Conservation (phyloP, 2,329 filamentous ascomycete genomes). For the Cercospora sesami region DNA sequence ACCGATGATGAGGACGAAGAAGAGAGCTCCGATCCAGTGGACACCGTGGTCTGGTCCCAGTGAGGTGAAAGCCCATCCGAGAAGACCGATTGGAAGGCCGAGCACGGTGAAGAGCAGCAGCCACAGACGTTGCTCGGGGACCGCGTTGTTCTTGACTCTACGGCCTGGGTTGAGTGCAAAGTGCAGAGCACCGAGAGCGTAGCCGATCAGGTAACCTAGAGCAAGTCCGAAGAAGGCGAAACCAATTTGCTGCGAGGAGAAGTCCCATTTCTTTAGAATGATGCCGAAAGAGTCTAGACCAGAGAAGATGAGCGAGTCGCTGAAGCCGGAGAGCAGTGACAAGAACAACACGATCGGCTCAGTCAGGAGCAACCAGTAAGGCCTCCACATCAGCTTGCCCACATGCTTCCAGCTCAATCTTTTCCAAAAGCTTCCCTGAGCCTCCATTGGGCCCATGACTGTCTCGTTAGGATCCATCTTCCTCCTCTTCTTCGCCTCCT, state of each 20-base stretch:
- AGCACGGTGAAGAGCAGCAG: constrained; percentile 64
- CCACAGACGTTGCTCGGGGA: constrained; percentile 65
- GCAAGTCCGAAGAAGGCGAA: constrained; percentile 61
- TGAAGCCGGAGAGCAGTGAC: constrained; percentile 71
- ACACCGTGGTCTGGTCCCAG: constrained; percentile 56
- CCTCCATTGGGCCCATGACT: constrained; percentile 72
- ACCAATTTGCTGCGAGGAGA: constrained; percentile 58
- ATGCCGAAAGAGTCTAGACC: constrained; percentile 70
- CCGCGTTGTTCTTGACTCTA: constrained; percentile 51
- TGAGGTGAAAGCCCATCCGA: constrained; percentile 69
- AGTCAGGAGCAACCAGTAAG: constrained; percentile 71
- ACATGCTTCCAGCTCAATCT: constrained; percentile 45
- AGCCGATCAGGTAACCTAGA: constrained; percentile 65
- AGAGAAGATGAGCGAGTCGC: constrained; percentile 75
- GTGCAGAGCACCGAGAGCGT: constrained; percentile 56
- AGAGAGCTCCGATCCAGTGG: constrained; percentile 67
- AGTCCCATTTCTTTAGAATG: constrained; percentile 64
- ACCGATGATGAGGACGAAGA: constrained; percentile 66
- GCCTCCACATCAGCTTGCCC: constrained; percentile 58
- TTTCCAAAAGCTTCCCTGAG: constrained; percentile 43
- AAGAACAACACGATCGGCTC: constrained; percentile 73
- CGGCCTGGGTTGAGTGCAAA: constrained; percentile 47
- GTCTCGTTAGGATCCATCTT: constrained; percentile 51
- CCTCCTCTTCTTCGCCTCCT: constrained; percentile 70
- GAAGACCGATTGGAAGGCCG: constrained; percentile 64